phyloP scores from a whole-genome alignment of 2,329 filamentous ascomycete species.

The Botrytis medusae region DNA sequence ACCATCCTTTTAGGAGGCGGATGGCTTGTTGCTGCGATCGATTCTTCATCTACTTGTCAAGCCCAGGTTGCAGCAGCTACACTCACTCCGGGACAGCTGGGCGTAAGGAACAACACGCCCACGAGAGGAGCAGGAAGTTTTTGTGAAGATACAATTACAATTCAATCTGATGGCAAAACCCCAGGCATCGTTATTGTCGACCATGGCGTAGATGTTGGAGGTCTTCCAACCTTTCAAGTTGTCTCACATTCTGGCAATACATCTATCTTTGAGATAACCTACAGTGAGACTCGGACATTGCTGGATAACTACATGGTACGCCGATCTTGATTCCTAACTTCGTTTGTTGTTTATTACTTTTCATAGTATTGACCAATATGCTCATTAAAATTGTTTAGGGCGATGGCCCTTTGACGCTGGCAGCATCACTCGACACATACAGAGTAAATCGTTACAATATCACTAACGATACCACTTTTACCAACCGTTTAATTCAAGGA shows the following conservation, averaged over 20 bases:
- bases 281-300: neutral
- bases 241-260: neutral
- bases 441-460: neutral
- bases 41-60: neutral
- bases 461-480: neutral
- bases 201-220: neutral
- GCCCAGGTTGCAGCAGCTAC: neutral
- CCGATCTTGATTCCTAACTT: neutral
- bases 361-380: neutral
- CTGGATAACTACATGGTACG: neutral
- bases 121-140: neutral
- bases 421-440: neutral
- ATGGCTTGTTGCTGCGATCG: neutral
- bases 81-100: neutral
- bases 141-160: neutral
- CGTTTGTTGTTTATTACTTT: neutral
- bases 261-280: neutral
- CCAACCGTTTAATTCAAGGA: neutral
- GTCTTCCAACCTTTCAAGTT: neutral
- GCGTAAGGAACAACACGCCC: neutral
- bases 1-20: neutral
- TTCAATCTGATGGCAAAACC: neutral
- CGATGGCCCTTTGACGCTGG: neutral
- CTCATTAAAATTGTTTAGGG: neutral
- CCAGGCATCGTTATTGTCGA: neutral